Conservation (phyloP, 805 yeast species). For the Kodamaea nitidulidarum region DNA sequence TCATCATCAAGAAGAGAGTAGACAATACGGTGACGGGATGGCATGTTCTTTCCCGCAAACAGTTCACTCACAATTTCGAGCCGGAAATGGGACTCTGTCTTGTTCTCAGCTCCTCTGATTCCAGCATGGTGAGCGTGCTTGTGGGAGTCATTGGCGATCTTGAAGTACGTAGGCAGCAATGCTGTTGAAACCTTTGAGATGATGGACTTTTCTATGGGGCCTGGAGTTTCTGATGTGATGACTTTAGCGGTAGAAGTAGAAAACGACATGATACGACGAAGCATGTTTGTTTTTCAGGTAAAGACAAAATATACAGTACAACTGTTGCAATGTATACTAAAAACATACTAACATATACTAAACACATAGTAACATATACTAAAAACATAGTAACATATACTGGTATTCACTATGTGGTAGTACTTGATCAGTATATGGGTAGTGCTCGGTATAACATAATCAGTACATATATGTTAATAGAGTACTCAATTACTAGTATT, state of each 20-base stretch:
- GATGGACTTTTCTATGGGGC: conserved; percentile 52
- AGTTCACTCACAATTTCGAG: conserved; percentile 66
- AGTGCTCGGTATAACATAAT: too few species aligned
- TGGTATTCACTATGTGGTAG: too few species aligned
- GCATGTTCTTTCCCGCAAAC: conserved; percentile 62
- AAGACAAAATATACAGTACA: neutral
- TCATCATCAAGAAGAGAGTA: conserved; percentile 71
- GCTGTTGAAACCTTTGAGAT: conserved; percentile 37
- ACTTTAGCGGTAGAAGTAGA: conserved; percentile 6
- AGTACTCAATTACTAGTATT: too few species aligned
- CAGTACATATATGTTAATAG: too few species aligned
- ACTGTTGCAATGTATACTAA: neutral
- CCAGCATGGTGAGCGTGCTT: conserved; percentile 88
- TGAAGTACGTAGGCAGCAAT: conserved; percentile 45
- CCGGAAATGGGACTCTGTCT: conserved; percentile 77
- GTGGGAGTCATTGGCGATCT: conserved; percentile 74
- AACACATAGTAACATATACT: neutral
- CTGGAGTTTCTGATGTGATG: conserved; percentile 20
- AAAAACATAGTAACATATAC: too few species aligned
- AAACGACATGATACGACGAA: conserved; percentile 8
- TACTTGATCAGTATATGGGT: too few species aligned
- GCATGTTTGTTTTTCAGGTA: conserved; percentile 3
- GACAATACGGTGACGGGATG: conserved; percentile 74
- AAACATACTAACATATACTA: too few species aligned
- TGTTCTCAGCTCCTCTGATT: conserved; percentile 66